Percentiles rank a stretch among this genome's conserved stretches.
phyloP scores from a whole-genome alignment of 2,329 filamentous ascomycete species.

The Nemania sp. region DNA sequence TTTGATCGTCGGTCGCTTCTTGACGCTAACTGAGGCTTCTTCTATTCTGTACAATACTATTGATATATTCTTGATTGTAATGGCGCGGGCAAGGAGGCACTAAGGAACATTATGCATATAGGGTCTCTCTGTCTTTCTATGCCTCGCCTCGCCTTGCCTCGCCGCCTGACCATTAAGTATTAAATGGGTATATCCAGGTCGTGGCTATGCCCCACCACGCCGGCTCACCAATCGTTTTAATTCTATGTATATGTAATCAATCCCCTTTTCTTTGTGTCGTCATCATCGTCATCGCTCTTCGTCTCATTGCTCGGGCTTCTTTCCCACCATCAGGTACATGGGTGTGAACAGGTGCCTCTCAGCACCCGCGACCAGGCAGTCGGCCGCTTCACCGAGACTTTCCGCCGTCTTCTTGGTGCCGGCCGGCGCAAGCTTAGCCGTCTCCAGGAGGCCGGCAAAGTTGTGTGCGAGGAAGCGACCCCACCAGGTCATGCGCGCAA shows the following conservation, averaged over 20 bases:
- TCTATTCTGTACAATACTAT: conserved; percentile 21
- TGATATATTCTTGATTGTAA: background rate
- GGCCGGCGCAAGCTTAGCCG: conserved; percentile 76
- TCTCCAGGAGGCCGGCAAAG: conserved; percentile 82
- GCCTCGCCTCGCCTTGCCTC: background rate
- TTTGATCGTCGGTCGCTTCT: background rate
- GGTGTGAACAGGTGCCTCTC: conserved; percentile 94
- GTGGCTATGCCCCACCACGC: conserved; percentile 31
- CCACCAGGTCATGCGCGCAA: conserved; percentile 88
- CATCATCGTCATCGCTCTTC: conserved; percentile 34
- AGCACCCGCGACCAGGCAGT: conserved; percentile 88
- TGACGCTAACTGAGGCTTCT: conserved; percentile 18
- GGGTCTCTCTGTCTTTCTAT: background rate
- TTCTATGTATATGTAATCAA: conserved; percentile 11
- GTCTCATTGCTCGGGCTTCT: conserved; percentile 73
- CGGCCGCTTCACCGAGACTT: conserved; percentile 82
- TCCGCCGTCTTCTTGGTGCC: conserved; percentile 97
- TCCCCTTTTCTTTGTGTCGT: conserved; percentile 17
- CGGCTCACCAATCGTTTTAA: conserved; percentile 8
- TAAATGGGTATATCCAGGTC: conserved; percentile 29
- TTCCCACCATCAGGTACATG: conserved; percentile 96
- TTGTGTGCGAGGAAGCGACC: conserved; percentile 81
- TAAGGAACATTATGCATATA: background rate
- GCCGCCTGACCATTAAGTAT: conserved; percentile 35
- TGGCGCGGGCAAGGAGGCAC: background rate